Evolutionary conservation across 1,139 yeast genomes (phyloP).

Genomic region (Lodderomyces oxycetoniae): DNA sequence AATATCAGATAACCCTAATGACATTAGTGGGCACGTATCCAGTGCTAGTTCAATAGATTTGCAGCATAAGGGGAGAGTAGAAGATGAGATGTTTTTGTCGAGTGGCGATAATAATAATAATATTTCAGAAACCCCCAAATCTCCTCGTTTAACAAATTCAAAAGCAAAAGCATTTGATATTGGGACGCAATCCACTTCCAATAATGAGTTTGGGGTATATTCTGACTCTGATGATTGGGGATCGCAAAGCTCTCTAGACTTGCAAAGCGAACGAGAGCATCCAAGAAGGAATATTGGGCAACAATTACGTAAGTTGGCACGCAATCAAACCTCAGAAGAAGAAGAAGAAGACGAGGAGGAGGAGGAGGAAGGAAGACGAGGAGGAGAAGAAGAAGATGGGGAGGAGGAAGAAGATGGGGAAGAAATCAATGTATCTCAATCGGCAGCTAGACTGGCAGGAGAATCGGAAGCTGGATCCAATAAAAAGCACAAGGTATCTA

Average conservation of each 20-base stretch:
- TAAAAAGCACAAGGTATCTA: too few species aligned
- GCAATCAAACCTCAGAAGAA: constrained; percentile 9
- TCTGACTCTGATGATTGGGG: constrained; percentile 37
- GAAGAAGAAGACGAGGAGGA: constrained; percentile 10
- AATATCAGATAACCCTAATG: constrained; percentile 1
- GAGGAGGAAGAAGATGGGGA: constrained; percentile 3
- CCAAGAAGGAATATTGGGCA: constrained; percentile 5
- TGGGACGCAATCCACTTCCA: constrained; percentile 4
- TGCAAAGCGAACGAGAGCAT: constrained; percentile 8
- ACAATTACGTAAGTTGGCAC: constrained; percentile 2
- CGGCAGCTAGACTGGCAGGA: too few species aligned
- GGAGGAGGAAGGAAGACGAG: constrained; percentile 1
- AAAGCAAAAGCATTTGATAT: constrained; percentile 1
- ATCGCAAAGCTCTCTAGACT: constrained; percentile 31
- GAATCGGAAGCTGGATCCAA: too few species aligned
- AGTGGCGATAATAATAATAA: constrained; percentile 1
- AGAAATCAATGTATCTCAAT: constrained; percentile 2
- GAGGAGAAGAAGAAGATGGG: background rate
- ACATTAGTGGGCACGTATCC: background rate
- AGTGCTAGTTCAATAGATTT: background rate
- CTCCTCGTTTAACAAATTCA: constrained; percentile 17
- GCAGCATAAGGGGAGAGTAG: constrained; percentile 1
- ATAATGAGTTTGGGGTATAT: constrained; percentile 33
- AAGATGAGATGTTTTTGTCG: too few species aligned
- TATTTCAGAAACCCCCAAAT: constrained; percentile 18